These are phyloP conservation scores for Discostella stelligera DNA, from an alignment of 352 stramenopile genomes.

Conservation along the genomic window DNA sequence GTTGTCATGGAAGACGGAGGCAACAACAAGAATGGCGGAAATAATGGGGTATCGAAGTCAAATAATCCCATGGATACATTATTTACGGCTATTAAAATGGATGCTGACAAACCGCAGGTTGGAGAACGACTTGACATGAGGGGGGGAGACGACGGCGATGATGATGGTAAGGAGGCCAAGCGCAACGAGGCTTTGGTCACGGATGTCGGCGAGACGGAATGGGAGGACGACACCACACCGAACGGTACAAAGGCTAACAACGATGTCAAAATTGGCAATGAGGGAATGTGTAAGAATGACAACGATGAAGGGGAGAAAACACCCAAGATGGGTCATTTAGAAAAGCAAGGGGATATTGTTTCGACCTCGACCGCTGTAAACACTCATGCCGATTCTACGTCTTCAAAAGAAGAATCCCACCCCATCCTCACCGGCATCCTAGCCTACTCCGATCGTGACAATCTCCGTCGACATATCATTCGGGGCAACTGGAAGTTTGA, in stretches of 20 bases:
- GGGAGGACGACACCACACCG: background rate
- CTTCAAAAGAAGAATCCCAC: conserved; percentile 4
- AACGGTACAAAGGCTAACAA: background rate
- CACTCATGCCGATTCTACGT: background rate
- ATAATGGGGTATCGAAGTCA: background rate
- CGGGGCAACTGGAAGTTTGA: conserved; percentile 80
- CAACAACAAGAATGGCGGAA: background rate
- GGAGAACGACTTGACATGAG: background rate
- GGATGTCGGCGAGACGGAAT: background rate
- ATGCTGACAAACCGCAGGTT: background rate
- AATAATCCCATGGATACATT: conserved; percentile 14
- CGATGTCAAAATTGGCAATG: background rate
- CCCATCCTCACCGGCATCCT: conserved; percentile 57
- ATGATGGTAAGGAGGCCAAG: background rate
- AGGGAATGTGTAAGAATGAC: conserved; percentile 1
- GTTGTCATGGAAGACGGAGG: conserved; percentile 1
- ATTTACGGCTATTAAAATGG: conserved; percentile 3
- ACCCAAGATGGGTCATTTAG: background rate
- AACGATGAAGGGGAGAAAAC: background rate
- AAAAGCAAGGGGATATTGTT: background rate
- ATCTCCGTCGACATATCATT: conserved; percentile 64
- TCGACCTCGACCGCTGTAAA: background rate
- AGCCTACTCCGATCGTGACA: conserved; percentile 29
- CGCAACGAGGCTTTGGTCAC: background rate
- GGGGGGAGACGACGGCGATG: background rate